Evolutionary conservation across 805 yeast species (phyloP), one percentile per base, ranked within the genome.

Genomic region (Yarrowia keelungensis): DNA sequence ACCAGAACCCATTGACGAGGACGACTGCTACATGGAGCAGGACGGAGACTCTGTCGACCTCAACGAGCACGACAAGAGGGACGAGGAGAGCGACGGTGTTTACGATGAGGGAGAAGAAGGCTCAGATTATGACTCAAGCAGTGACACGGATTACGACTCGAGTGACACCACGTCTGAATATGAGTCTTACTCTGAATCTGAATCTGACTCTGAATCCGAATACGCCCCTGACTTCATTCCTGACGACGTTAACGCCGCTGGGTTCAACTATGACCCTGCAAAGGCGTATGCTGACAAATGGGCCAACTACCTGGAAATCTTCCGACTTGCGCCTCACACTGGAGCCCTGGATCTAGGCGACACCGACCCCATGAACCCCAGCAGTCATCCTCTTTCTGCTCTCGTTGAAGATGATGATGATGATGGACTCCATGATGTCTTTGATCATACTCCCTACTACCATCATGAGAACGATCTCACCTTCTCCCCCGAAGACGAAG

Each of bases 261-360:
- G 19, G 0, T 22, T 8, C 47, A 11, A 2, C 7, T 41, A 56
- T 10, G 62, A 56, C 46, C 47, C 47, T 14, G 62, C 38, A 5
- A 11, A 26, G n/a, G 47, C 62, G 12, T 56, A 56, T n/a, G 62
- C 62, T 1, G 62, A 56, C 38, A 56, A 56, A 22, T 56, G 62
- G 62, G 62, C 62, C 47, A 56, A 56, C 47, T 56, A 56, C 62
- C 15, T 56, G 9, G 62, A 56, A 10, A 56, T 56, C 39, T 56
- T 56, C 62, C 14, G 39, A 9, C 41, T 56, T 26, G 47, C 62
- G 0, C 62, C 62, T 16, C 38, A 56, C 10, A n/a, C 43, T 1
- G 61, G 39, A 12, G 3, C 10, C 39, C 26, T 42, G 39, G 11
- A 42, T n/a, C 22, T 56, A 0, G 62, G 62, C 1, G 62, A 56